Evolutionary conservation across 345 rosid genomes (phyloP), one percentile per base, ranked within the genome.

Genomic region (Eucalyptus melliodora): DNA sequence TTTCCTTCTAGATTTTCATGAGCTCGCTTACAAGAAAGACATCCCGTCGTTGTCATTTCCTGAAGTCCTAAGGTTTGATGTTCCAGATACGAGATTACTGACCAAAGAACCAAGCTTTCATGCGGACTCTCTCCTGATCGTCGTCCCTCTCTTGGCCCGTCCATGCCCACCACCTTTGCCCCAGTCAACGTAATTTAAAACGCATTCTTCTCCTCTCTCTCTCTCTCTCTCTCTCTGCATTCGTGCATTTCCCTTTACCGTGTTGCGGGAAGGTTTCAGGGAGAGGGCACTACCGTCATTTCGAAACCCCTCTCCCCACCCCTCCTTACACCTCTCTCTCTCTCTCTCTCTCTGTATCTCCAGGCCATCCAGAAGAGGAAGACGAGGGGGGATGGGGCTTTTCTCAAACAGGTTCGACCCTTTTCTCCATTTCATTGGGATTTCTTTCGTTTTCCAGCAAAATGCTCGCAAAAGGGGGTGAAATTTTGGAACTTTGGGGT

Each of bases 301-400:
- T 37, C 83, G 23, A 6, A 11, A 34, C 13, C 30, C 13, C 30
- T 56, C 62, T 56, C 2, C 11, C 9, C 24, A 17, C 81, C 42
- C 17, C 42, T 67, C 77, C 16, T 40, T 40, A 40, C 42, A 40
- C 45, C 31, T 26, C 65, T 62, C 72, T 14, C 82, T 37, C 27
- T 19, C 45, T 37, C 53, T 44, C 53, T 85, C 23, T 85, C 53
- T 45, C 23, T 50, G 0, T 26, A 11, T 86, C 34, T 27, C 37
- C 40, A 50, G 56, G 56, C 87, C 21, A 27, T 27, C 51, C 16
- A 5, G 62, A 86, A 31, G 56, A 17, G 87, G 62, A 11, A 87
- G 86, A 62, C 55, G 62, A 56, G 89, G 53, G 53, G 86, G 53
- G n/a, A 88, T 90, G 91, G 91, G 89, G 85, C 89, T 90, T 83